Evolutionary conservation across 768 basidiomycete species (phyloP).

Genomic region (Boletales sp.): DNA sequence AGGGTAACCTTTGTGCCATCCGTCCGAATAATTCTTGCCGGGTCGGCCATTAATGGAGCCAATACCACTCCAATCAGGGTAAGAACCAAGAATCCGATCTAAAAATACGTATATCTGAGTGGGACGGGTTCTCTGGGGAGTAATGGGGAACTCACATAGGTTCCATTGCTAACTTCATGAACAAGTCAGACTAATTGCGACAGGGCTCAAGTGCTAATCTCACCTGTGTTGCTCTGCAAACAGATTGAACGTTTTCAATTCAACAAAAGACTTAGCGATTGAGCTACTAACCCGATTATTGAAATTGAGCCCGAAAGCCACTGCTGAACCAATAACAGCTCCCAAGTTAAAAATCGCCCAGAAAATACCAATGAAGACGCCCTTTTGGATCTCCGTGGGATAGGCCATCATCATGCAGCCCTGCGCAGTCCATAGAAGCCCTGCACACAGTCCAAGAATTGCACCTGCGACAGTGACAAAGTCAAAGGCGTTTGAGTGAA

Average conservation of each 20-base stretch:
- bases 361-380: constrained; percentile 72
- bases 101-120: not conserved
- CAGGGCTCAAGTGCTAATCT: constrained; percentile 1
- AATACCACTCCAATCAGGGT: constrained; percentile 65
- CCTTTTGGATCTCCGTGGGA: constrained; percentile 77
- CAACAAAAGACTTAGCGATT: not conserved
- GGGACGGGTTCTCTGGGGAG: not conserved
- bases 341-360: constrained; percentile 85
- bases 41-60: constrained; percentile 69
- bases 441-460: constrained; percentile 68
- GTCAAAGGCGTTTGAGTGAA: constrained; percentile 54
- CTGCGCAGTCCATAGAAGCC: constrained; percentile 78
- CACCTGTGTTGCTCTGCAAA: constrained; percentile 29
- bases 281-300: constrained; percentile 48
- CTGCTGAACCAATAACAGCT: constrained; percentile 72
- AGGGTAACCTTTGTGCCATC: constrained; percentile 68
- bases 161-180: constrained; percentile 59
- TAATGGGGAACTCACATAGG: constrained; percentile 52
- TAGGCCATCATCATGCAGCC: constrained; percentile 85
- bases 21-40: constrained; percentile 66
- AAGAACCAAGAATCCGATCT: constrained; percentile 76
- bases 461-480: constrained; percentile 74
- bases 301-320: constrained; percentile 70
- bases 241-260: not conserved
- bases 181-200: constrained; percentile 3